Evolutionary conservation across 2,329 filamentous ascomycete genomes (phyloP).

Genomic region (Rugonectria rugulosa): DNA sequence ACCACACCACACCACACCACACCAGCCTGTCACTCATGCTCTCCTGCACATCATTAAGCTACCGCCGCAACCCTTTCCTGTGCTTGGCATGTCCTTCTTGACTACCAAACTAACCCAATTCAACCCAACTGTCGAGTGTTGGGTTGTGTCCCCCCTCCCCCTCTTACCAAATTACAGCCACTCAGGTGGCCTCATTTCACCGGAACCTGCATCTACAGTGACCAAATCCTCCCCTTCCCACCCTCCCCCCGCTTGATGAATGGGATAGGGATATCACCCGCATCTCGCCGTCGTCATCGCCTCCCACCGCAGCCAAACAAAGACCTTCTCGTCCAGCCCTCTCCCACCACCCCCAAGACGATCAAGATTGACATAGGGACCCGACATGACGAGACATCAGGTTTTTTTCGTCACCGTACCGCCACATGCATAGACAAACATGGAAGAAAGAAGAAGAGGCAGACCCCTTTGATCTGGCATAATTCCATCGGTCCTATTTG

Average conservation of each 20-base stretch:
- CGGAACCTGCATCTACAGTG: background rate
- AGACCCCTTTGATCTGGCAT: slow-evolving; percentile 18
- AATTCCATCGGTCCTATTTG: background rate
- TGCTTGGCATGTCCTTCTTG: background rate
- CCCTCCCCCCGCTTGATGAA: background rate
- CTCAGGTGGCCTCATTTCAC: background rate
- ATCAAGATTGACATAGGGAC: too few species aligned
- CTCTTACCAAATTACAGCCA: background rate
- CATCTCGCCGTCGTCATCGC: background rate
- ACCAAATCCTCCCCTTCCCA: background rate
- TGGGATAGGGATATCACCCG: background rate
- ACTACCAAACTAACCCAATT: too few species aligned
- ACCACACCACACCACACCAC: too few species aligned
- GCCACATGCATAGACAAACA: slow-evolving; percentile 3
- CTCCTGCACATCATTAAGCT: too few species aligned
- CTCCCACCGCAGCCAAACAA: background rate
- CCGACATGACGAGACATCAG: too few species aligned
- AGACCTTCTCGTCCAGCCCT: background rate
- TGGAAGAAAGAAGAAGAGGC: too few species aligned
- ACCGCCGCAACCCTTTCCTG: too few species aligned
- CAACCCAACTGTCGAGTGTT: too few species aligned
- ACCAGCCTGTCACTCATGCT: too few species aligned
- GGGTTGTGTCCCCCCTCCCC: background rate
- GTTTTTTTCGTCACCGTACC: slow-evolving; percentile 12
- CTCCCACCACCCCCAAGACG: background rate